Conservation (phyloP, 495 filamentous ascomycete genomes). For the Letharia lupina region DNA sequence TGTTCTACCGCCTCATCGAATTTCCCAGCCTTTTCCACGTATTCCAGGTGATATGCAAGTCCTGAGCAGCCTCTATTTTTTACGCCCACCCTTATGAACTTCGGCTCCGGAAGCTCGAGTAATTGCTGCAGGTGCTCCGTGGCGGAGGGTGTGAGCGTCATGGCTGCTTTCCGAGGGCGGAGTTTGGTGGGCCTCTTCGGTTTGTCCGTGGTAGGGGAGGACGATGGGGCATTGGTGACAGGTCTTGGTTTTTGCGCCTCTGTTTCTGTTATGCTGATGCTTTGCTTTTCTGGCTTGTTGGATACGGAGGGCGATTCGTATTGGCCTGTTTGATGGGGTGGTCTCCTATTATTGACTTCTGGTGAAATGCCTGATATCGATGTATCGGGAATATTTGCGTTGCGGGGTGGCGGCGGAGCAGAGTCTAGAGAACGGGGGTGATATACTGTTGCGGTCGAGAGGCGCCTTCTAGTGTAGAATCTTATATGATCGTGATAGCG, state of each 20-base stretch:
- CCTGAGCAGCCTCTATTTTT: constrained; percentile 95
- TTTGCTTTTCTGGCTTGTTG: constrained; percentile 22
- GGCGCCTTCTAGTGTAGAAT: constrained; percentile 36
- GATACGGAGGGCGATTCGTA: constrained; percentile 19
- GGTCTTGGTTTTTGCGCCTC: constrained; percentile 58
- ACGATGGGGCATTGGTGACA: constrained; percentile 26
- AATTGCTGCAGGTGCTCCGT: constrained; percentile 66
- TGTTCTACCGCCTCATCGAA: constrained; percentile 94
- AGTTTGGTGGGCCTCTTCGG: constrained; percentile 50
- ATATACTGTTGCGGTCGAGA: constrained; percentile 68
- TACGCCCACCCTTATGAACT: constrained; percentile 88
- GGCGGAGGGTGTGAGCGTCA: constrained; percentile 72
- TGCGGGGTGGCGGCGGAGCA: constrained; percentile 58
- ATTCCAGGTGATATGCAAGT: constrained; percentile 90
- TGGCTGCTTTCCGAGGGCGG: constrained; percentile 79
- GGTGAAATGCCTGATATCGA: constrained; percentile 55
- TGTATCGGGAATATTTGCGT: constrained; percentile 54
- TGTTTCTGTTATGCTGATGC: constrained; percentile 44
- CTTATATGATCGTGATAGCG: constrained; percentile 8
- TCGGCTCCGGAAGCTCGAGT: constrained; percentile 73
- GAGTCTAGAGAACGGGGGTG: constrained; percentile 62
- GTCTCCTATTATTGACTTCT: constrained; percentile 45
- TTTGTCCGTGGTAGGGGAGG: constrained; percentile 32
- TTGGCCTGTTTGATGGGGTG: constrained; percentile 35
- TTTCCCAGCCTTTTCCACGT: constrained; percentile 76